phyloP scores from a whole-genome alignment of 257 asterid species.

The Scutellaria barbata region DNA sequence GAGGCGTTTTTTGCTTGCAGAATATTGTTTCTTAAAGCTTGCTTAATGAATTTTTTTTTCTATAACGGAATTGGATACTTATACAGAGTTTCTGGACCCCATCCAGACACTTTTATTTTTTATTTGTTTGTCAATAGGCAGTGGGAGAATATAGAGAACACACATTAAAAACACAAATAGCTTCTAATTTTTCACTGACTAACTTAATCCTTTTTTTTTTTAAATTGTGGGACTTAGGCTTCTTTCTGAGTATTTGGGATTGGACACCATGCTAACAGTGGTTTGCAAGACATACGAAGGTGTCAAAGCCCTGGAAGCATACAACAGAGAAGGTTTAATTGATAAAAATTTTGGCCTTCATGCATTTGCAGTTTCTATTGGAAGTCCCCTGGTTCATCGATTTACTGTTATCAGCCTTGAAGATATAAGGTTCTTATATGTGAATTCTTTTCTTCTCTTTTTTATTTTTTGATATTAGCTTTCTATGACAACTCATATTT shows the following conservation, averaged over 20 bases:
- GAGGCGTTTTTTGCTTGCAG: slow-evolving; percentile 16
- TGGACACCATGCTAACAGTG: slow-evolving; percentile 75
- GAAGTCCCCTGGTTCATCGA: slow-evolving; percentile 53
- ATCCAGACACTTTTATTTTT: neutral
- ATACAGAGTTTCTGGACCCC: slow-evolving; percentile 9
- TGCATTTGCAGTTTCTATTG: slow-evolving; percentile 66
- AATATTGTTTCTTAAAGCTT: slow-evolving; percentile 21
- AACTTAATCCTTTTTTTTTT: slow-evolving; percentile 28
- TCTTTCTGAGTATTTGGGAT: slow-evolving; percentile 73
- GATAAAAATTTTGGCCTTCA: slow-evolving; percentile 62
- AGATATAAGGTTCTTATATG: slow-evolving; percentile 56
- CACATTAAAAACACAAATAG: no score
- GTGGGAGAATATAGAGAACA: slow-evolving; percentile 8
- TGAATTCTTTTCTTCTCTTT: neutral
- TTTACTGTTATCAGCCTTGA: slow-evolving; percentile 75
- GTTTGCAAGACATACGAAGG: slow-evolving; percentile 78
- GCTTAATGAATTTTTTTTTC: neutral
- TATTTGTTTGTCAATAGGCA: slow-evolving; percentile 12
- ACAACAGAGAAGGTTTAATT: slow-evolving; percentile 62
- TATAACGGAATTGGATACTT: slow-evolving; percentile 7
- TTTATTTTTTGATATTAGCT: slow-evolving; percentile 5
- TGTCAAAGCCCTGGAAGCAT: slow-evolving; percentile 65
- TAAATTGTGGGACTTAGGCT: slow-evolving; percentile 53
- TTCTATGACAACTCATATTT: neutral
- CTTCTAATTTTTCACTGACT: neutral